phyloP scores from a whole-genome alignment of 306 rosid genomes.

The Lathyrus sativus region DNA sequence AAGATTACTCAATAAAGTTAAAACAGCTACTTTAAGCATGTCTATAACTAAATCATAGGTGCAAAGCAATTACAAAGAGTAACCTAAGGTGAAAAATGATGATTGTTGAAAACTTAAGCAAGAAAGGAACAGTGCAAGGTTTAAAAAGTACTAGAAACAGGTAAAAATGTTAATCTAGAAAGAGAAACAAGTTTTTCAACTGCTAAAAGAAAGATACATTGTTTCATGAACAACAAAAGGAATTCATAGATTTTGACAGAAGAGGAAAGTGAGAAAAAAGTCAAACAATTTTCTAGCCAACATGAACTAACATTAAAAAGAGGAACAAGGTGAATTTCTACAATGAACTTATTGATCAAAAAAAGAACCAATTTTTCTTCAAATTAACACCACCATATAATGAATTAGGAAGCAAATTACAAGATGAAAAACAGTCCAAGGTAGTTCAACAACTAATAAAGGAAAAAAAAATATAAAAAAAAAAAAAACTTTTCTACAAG shows the following conservation, averaged over 20 bases:
- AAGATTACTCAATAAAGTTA: conserved; percentile 28
- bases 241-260: conserved; percentile 15
- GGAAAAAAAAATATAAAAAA: not conserved
- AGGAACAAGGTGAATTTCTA: conserved; percentile 31
- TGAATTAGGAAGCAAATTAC: conserved; percentile 33
- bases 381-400: conserved; percentile 28
- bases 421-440: conserved; percentile 34
- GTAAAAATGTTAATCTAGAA: conserved; percentile 27
- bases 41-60: conserved; percentile 33
- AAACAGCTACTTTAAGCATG: conserved; percentile 23
- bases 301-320: conserved; percentile 20
- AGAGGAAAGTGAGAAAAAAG: conserved; percentile 26
- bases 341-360: conserved; percentile 19
- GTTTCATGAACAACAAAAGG: conserved; percentile 25
- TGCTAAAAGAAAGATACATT: not conserved
- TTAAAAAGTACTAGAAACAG: conserved; percentile 13
- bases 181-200: not conserved
- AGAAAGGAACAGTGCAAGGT: conserved; percentile 24
- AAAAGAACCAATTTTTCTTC: conserved; percentile 22
- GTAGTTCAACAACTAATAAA: conserved; percentile 52
- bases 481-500: conserved; percentile 5
- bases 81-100: conserved; percentile 24
- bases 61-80: conserved; percentile 32
- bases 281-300: conserved; percentile 27
- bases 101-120: conserved; percentile 13